Evolutionary conservation across 2,329 filamentous ascomycete genomes (phyloP).

Genomic region (Sporothrix dimorphospora): DNA sequence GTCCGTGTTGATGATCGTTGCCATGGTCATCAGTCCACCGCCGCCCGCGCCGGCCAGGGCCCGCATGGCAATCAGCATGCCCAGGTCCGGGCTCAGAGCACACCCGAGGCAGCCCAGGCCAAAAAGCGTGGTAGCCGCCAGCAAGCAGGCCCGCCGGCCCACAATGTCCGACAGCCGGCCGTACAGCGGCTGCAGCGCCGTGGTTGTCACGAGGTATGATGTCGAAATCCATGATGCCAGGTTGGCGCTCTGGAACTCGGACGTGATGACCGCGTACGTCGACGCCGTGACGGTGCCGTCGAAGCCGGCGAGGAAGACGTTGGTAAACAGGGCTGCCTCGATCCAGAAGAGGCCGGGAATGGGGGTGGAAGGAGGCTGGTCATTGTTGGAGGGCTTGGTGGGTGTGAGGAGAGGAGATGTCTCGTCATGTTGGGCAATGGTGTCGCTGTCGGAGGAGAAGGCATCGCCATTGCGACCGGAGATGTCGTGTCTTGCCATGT

Average conservation of each 20-base stretch:
- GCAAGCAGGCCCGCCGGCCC: constrained; percentile 66
- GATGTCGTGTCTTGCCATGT: neutral
- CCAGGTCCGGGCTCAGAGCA: constrained; percentile 52
- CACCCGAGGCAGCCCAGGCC: constrained; percentile 56
- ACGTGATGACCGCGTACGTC: constrained; percentile 66
- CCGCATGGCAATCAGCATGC: constrained; percentile 55
- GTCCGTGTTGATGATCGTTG: constrained; percentile 71
- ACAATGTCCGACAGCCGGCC: constrained; percentile 56
- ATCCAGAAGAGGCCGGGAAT: constrained; percentile 58
- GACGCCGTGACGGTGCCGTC: constrained; percentile 75
- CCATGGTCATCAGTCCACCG: constrained; percentile 72
- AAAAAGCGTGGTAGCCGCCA: constrained; percentile 57
- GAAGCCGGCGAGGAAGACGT: constrained; percentile 68
- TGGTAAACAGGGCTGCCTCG: constrained; percentile 64
- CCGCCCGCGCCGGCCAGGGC: constrained; percentile 62
- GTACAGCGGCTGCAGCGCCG: constrained; percentile 74
- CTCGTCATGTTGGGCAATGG: neutral
- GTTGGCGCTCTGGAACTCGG: constrained; percentile 50
- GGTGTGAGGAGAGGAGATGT: neutral
- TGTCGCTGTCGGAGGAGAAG: neutral
- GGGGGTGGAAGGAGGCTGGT: neutral
- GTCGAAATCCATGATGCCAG: constrained; percentile 61
- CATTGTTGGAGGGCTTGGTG: neutral
- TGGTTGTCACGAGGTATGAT: constrained; percentile 72
- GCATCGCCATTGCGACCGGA: neutral